Conservation (phyloP, 345 rosid genomes). For the Eucalyptus pauciflora region DNA sequence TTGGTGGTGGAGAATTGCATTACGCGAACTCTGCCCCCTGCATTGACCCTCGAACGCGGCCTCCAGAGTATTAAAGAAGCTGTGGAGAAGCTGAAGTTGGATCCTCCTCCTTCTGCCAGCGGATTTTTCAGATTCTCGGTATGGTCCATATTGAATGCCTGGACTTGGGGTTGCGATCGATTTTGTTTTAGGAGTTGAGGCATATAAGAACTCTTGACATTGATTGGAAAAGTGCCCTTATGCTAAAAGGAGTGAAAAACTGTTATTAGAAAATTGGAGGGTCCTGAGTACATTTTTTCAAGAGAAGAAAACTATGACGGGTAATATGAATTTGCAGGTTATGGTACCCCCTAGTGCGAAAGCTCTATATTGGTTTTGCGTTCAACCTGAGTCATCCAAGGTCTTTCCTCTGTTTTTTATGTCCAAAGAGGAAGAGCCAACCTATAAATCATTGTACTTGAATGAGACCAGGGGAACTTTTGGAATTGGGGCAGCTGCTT, state of each 20-base stretch:
- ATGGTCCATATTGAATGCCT: background rate
- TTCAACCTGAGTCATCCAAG: slow-evolving; percentile 37
- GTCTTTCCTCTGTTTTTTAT: slow-evolving; percentile 78
- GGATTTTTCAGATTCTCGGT: slow-evolving; percentile 78
- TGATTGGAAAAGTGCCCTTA: background rate
- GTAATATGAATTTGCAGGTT: slow-evolving; percentile 31
- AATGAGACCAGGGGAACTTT: slow-evolving; percentile 57
- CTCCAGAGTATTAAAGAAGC: slow-evolving; percentile 43
- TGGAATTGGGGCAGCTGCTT: slow-evolving; percentile 74
- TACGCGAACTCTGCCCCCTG: slow-evolving; percentile 66
- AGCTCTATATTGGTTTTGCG: slow-evolving; percentile 77
- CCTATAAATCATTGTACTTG: slow-evolving; percentile 38
- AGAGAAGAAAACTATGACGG: background rate
- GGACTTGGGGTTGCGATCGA: background rate
- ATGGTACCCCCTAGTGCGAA: slow-evolving; percentile 87
- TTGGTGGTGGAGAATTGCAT: slow-evolving; percentile 52
- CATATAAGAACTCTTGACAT: background rate
- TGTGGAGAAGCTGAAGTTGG: slow-evolving; percentile 41
- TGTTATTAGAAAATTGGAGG: background rate
- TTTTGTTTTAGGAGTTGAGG: background rate
- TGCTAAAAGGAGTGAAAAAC: background rate
- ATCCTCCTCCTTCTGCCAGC: slow-evolving; percentile 43
- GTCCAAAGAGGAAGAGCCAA: slow-evolving; percentile 44
- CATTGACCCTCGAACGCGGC: slow-evolving; percentile 67
- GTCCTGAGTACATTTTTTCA: background rate